Conservation (phyloP, 2,329 filamentous ascomycete genomes). For the Furcasterigmium sp. region DNA sequence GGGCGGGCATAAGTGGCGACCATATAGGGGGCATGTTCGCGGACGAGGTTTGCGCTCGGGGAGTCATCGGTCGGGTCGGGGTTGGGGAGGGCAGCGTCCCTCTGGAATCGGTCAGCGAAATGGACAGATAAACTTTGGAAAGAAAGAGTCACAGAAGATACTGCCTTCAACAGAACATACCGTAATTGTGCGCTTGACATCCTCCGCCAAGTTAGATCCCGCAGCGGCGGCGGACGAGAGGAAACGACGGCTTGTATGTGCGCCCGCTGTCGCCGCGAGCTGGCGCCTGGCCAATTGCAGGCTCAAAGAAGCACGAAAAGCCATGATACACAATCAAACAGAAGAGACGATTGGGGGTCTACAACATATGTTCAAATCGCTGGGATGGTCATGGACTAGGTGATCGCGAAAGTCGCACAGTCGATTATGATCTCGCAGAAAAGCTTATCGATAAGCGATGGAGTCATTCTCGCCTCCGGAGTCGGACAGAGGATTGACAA, state of each 20-base stretch:
- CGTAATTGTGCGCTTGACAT: slow-evolving; percentile 25
- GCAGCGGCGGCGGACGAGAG: slow-evolving; percentile 29
- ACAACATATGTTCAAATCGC: no score
- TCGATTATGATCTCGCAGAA: background rate
- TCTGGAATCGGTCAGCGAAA: slow-evolving; percentile 11
- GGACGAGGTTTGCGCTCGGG: slow-evolving; percentile 67
- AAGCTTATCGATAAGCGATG: slow-evolving; percentile 1
- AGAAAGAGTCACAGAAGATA: background rate
- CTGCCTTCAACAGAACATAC: slow-evolving; percentile 15
- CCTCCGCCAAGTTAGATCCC: slow-evolving; percentile 26
- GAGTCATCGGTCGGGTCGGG: slow-evolving; percentile 72
- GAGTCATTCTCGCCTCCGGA: background rate
- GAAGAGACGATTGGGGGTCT: no score
- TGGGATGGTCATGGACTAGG: no score
- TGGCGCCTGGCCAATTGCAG: slow-evolving; percentile 26
- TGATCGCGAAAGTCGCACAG: background rate
- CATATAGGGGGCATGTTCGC: slow-evolving; percentile 80
- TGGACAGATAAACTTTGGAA: background rate
- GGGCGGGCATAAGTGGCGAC: slow-evolving; percentile 92
- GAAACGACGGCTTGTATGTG: slow-evolving; percentile 21
- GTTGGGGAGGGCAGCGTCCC: slow-evolving; percentile 45
- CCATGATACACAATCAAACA: slow-evolving; percentile 25
- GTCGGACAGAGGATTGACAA: background rate
- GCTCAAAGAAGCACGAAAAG: slow-evolving; percentile 31
- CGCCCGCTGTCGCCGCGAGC: slow-evolving; percentile 13